phyloP scores from a whole-genome alignment of 352 stramenopile genomes.

The Globisporangium cederbergense region DNA sequence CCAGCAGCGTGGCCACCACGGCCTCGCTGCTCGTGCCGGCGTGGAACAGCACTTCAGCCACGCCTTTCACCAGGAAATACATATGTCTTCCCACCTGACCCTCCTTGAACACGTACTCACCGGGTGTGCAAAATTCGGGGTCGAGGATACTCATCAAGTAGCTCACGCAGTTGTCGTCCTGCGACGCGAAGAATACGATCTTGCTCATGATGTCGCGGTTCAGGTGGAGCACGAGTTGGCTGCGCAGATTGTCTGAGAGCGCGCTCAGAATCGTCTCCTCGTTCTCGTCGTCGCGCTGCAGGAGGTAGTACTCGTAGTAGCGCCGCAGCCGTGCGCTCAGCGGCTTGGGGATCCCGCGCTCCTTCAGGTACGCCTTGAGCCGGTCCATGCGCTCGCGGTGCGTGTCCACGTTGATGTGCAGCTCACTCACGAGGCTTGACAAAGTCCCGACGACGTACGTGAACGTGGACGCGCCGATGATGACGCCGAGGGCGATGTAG shows the following conservation, averaged over 20 bases:
- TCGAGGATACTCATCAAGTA: conserved; percentile 83
- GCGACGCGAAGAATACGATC: conserved; percentile 75
- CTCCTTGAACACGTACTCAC: conserved; percentile 84
- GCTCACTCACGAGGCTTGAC: conserved; percentile 66
- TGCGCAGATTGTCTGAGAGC: conserved; percentile 72
- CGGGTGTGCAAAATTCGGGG: conserved; percentile 72
- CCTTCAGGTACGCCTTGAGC: conserved; percentile 75
- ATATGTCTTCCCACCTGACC: conserved; percentile 76
- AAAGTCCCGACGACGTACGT: conserved; percentile 82
- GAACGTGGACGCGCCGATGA: conserved; percentile 65
- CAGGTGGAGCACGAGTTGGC: conserved; percentile 70
- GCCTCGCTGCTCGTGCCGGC: conserved; percentile 47
- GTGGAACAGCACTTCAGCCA: conserved; percentile 69
- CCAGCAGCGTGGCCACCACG: conserved; percentile 55
- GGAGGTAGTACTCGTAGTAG: conserved; percentile 83
- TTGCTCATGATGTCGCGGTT: conserved; percentile 83
- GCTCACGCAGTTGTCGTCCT: conserved; percentile 76
- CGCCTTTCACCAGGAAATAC: conserved; percentile 81
- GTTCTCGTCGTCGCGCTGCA: conserved; percentile 68
- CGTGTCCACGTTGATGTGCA: conserved; percentile 50
- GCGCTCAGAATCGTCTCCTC: conserved; percentile 66
- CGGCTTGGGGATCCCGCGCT: conserved; percentile 52
- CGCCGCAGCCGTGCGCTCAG: conserved; percentile 49
- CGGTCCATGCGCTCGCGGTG: conserved; percentile 64
- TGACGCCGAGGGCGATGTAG: conserved; percentile 48